These are phyloP conservation scores for Incumbomyces delicatus DNA, from an alignment of 2,329 filamentous ascomycete species.

Conservation along the genomic window DNA sequence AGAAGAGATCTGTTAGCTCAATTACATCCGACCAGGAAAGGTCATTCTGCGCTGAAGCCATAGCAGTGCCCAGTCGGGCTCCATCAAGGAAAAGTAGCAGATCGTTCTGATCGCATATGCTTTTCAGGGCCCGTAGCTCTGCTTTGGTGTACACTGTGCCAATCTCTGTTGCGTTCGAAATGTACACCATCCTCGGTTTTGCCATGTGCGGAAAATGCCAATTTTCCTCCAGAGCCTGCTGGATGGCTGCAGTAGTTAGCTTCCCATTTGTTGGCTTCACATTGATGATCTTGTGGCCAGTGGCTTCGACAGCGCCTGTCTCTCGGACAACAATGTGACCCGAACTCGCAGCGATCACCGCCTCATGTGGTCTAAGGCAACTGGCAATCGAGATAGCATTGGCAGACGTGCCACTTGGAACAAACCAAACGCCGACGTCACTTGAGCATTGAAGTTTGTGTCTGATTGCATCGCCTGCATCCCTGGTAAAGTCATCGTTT, in stretches of 20 bases:
- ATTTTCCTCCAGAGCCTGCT: constrained; percentile 37
- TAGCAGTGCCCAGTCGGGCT: constrained; percentile 37
- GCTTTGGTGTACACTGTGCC: constrained; percentile 39
- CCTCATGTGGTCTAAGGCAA: constrained; percentile 42
- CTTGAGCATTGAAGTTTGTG: constrained; percentile 22
- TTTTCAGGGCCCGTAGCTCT: constrained; percentile 35
- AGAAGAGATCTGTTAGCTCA: constrained; percentile 43
- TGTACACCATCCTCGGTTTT: constrained; percentile 42
- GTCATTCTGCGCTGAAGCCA: constrained; percentile 36
- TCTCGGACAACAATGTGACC: constrained; percentile 43
- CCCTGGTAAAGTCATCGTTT: constrained; percentile 34
- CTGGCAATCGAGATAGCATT: constrained; percentile 45
- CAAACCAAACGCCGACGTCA: constrained; percentile 42
- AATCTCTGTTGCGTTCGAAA: constrained; percentile 44
- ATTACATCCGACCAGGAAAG: constrained; percentile 37
- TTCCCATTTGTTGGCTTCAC: constrained; percentile 39
- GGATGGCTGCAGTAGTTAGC: constrained; percentile 35
- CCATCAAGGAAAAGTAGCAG: constrained; percentile 42
- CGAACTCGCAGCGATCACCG: constrained; percentile 41
- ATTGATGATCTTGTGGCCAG: constrained; percentile 44
- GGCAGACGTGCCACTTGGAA: constrained; percentile 43
- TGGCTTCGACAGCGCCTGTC: constrained; percentile 43
- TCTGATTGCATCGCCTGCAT: constrained; percentile 36
- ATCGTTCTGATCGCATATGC: constrained; percentile 31
- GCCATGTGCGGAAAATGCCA: constrained; percentile 45